phyloP scores from a whole-genome alignment of 208 protist genomes.

The Leishmania tropica region DNA sequence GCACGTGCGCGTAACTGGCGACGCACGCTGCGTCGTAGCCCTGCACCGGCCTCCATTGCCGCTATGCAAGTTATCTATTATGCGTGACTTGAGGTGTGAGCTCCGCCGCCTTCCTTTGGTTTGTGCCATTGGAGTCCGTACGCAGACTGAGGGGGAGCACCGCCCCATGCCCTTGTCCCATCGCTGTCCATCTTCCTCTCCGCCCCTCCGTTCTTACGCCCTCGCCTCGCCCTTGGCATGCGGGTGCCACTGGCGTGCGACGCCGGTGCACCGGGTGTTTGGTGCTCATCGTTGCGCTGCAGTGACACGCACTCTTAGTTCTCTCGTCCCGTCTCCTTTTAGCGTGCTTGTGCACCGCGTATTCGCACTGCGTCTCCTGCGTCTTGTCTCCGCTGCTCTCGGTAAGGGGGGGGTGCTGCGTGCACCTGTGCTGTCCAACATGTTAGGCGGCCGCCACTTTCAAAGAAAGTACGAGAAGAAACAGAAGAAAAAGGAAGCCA shows the following conservation, averaged over 20 bases:
- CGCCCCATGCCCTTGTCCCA: neutral
- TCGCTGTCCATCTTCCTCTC: neutral
- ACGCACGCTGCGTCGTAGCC: neutral
- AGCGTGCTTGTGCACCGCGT: neutral
- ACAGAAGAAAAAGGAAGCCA: slow-evolving; percentile 57
- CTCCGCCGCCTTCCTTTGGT: neutral
- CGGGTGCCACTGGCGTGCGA: neutral
- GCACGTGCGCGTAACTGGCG: neutral
- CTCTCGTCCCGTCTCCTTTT: neutral
- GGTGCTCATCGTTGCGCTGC: neutral
- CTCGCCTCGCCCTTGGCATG: neutral
- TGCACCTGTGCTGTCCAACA: slow-evolving; percentile 15
- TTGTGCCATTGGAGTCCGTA: neutral
- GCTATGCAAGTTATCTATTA: neutral
- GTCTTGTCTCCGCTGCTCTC: neutral
- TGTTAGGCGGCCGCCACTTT: slow-evolving; percentile 70
- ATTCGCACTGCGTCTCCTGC: neutral
- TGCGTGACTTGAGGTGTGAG: neutral
- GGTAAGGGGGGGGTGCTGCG: neutral
- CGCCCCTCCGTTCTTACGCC: neutral
- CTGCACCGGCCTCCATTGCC: neutral
- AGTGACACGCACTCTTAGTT: neutral
- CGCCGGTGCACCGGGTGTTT: neutral
- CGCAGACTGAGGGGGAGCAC: neutral
- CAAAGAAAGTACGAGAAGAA: slow-evolving; percentile 77